A percentile compares a stretch with the other conserved stretches of the same genome.
Evolutionary conservation across 2,329 filamentous ascomycete species (phyloP).

Genomic region (Aspergillus hortae): DNA sequence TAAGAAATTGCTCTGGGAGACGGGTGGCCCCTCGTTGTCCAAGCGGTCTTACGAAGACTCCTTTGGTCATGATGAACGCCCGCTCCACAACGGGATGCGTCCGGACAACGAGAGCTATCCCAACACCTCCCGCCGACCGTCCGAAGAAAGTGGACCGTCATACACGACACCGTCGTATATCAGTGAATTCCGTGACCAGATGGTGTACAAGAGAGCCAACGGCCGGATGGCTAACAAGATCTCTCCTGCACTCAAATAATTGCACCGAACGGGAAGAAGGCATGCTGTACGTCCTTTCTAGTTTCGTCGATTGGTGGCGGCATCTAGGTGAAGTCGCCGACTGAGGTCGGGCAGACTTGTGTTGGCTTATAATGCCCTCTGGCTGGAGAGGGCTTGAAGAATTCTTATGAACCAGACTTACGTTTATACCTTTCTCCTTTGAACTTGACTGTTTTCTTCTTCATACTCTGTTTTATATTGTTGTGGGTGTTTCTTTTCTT

Average conservation of each 20-base stretch:
- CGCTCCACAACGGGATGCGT: slow-evolving; percentile 44
- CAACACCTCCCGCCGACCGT: slow-evolving; percentile 21
- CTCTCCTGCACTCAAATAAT: slow-evolving; percentile 20
- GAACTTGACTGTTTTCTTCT: slow-evolving; percentile 12
- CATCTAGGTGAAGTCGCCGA: slow-evolving; percentile 15
- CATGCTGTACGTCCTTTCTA: background rate
- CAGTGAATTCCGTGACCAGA: slow-evolving; percentile 23
- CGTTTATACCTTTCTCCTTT: slow-evolving; percentile 16
- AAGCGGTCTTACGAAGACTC: slow-evolving; percentile 38
- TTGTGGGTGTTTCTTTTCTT: slow-evolving; percentile 4
- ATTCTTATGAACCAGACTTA: slow-evolving; percentile 11
- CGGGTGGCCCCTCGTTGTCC: slow-evolving; percentile 18
- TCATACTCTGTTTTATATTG: slow-evolving; percentile 2
- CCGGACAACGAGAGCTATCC: slow-evolving; percentile 31
- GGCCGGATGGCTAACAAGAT: slow-evolving; percentile 31
- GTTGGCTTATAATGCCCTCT: slow-evolving; percentile 1
- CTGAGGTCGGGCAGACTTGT: background rate
- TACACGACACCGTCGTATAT: slow-evolving; percentile 12
- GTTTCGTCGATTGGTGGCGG: slow-evolving; percentile 7
- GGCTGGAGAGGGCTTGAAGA: background rate
- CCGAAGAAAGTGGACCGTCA: slow-evolving; percentile 20
- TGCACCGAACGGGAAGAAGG: background rate
- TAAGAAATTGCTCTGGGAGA: slow-evolving; percentile 31
- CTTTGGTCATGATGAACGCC: slow-evolving; percentile 37
- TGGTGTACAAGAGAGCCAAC: slow-evolving; percentile 36